These are phyloP conservation scores for Pseudogymnoascus sp. DNA, from an alignment of 2,329 filamentous ascomycete species.

Conservation along the genomic window DNA sequence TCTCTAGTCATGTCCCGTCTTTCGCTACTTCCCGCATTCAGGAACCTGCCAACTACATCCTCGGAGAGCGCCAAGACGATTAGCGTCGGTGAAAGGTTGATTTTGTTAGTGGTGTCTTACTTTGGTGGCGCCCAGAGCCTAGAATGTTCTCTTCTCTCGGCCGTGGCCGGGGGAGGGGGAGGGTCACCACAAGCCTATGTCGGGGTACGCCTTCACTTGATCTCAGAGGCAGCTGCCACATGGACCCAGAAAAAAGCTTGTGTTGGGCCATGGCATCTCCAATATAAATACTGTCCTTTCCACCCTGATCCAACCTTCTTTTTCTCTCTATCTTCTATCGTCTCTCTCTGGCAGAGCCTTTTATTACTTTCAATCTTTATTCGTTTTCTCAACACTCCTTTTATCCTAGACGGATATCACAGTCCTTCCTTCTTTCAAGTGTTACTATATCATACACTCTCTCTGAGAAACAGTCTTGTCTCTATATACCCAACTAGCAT, in stretches of 20 bases:
- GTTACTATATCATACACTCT: background rate
- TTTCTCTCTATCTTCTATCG: background rate
- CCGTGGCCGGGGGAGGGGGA: background rate
- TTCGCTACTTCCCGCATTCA: background rate
- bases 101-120: background rate
- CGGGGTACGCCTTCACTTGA: background rate
- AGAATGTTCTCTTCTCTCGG: background rate
- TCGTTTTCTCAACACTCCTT: background rate
- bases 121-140: background rate
- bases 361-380: background rate
- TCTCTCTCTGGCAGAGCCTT: background rate
- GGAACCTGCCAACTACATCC: background rate
- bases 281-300: background rate
- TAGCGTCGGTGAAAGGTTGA: background rate
- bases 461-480: background rate
- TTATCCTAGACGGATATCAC: background rate
- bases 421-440: background rate
- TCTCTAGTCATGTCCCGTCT: background rate
- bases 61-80: background rate
- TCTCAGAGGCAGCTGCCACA: background rate
- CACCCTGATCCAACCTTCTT: background rate
- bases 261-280: background rate
- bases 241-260: background rate
- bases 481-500: background rate
- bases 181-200: background rate